Conservation (phyloP, 176 grass and related monocot species). For the Carex littledalei region DNA sequence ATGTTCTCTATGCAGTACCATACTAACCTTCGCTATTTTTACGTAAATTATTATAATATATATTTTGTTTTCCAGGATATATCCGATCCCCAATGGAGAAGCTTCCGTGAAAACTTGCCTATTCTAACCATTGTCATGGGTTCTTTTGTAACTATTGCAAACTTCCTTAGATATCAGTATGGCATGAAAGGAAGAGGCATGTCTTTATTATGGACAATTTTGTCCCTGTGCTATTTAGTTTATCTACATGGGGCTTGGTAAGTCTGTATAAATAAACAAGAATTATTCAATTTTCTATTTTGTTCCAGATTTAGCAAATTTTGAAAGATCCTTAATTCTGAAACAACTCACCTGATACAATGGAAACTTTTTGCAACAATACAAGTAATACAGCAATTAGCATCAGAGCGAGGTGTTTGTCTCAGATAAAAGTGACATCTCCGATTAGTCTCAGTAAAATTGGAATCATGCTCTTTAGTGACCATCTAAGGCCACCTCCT, state of each 20-base stretch:
- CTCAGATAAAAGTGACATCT: background rate
- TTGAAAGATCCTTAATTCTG: background rate
- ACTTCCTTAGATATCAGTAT: slow-evolving; percentile 38
- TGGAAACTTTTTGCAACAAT: slow-evolving; percentile 7
- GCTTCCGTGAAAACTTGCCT: slow-evolving; percentile 70
- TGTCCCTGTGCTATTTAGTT: slow-evolving; percentile 66
- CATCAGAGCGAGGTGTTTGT: background rate
- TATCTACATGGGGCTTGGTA: slow-evolving; percentile 98
- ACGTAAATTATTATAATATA: background rate
- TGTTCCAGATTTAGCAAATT: background rate
- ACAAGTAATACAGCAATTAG: background rate
- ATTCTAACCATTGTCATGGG: slow-evolving; percentile 71
- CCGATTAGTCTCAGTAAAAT: background rate
- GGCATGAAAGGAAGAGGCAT: slow-evolving; percentile 55
- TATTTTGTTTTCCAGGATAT: slow-evolving; percentile 46
- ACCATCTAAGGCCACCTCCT: background rate
- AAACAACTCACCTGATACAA: background rate
- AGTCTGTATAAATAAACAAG: background rate
- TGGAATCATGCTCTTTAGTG: background rate
- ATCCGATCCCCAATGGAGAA: slow-evolving; percentile 91
- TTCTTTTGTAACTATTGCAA: slow-evolving; percentile 44
- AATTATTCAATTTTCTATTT: background rate
- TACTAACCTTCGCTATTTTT: background rate
- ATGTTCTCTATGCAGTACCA: background rate
- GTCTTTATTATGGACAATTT: slow-evolving; percentile 66